Evolutionary conservation across 305 asterid species (phyloP), one percentile per base, ranked within the genome.

Genomic region (Plantago rigida): DNA sequence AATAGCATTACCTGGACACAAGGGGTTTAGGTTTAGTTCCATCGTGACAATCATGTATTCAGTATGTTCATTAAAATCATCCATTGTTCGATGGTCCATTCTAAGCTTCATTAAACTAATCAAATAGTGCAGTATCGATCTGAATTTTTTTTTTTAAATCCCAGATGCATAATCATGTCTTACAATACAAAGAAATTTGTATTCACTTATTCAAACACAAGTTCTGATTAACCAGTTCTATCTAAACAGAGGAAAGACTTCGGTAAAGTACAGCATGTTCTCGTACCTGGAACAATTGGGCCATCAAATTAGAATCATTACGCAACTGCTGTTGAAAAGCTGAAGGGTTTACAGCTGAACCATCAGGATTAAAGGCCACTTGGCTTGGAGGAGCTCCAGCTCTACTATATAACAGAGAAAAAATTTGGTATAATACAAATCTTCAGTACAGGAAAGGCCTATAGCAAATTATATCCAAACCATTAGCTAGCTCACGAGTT

Each of bases 251-350:
- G 22, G 24, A 56, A 56, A 56, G 19, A 13, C 39, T 12, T 34
- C 6, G 60, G 47, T 5, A 14, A 29, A 14, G 28, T 4, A 53
- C 26, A 4, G 41, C 55, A 9, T 56, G 31, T 63, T 59, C 61
- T 62, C 56, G 48, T 78, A 91, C 98, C 95, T 88, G 98, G 75
- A 91, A 84, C 50, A 86, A 79, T 56, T 80, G 96, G 61, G 86
- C 84, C 95, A 91, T 87, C 71, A 81, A 26, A 80, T 81, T 83
- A 60, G 98, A 77, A 76, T 91, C 95, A 28, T 78, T 76, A 48
- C 98, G 87, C 61, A 91, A 28, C 62, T 86, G 94, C 79, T 86
- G 96, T 76, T 88, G 98, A 78, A 87, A 86, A 52, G 95, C 89
- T 46, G 94, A 74, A 45, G 98, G 95, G 59, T 91, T 80, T 61